Conservation (phyloP, 805 yeast species). For the Kazachstania africana region DNA sequence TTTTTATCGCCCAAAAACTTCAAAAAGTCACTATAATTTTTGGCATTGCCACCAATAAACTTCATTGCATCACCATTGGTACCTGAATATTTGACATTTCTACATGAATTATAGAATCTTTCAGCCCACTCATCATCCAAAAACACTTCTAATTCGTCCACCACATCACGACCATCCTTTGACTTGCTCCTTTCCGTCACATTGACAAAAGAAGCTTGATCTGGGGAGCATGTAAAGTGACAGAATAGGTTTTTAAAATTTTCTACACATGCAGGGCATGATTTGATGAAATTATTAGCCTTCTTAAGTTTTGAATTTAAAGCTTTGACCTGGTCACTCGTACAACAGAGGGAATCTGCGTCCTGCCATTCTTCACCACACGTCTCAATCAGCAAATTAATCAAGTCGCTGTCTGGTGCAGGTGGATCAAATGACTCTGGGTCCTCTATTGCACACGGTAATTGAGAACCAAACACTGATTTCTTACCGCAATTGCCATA, state of each 20-base stretch:
- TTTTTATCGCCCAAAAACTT: conserved; percentile 91
- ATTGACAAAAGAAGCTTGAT: conserved; percentile 65
- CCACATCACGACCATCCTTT: conserved; percentile 42
- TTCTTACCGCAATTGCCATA: too few species aligned
- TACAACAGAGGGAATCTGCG: too few species aligned
- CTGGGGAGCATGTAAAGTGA: conserved; percentile 80
- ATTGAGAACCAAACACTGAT: too few species aligned
- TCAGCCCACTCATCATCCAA: conserved; percentile 51
- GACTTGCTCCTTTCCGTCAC: conserved; percentile 37
- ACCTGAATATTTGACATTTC: conserved; percentile 80
- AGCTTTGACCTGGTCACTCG: too few species aligned
- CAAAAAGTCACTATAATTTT: conserved; percentile 54
- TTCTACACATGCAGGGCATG: conserved; percentile 87
- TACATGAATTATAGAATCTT: conserved; percentile 70
- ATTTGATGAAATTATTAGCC: too few species aligned
- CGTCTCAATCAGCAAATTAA: too few species aligned
- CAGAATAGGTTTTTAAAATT: conserved; percentile 80
- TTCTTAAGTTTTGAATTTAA: too few species aligned
- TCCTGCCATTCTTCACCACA: too few species aligned
- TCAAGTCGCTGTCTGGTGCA: too few species aligned
- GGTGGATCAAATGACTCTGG: too few species aligned
- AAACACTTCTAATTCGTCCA: conserved; percentile 56
- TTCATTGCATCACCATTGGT: conserved; percentile 97
- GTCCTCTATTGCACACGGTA: too few species aligned
- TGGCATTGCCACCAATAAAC: conserved; percentile 94